phyloP scores from a whole-genome alignment of 2,329 filamentous ascomycete species.

The Daldinia eschscholtzii region DNA sequence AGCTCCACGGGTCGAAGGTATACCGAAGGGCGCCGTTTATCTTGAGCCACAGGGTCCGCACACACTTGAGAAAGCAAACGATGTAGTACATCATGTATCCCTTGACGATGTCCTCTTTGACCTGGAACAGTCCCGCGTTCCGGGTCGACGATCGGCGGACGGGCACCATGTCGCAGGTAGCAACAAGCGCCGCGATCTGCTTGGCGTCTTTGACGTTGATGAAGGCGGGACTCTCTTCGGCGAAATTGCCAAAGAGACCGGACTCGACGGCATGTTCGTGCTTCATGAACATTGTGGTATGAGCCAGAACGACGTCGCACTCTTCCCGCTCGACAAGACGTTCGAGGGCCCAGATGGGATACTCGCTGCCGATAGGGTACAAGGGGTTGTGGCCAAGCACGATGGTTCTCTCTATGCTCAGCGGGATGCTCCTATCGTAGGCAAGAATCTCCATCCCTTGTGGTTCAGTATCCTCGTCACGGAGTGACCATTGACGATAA shows the following conservation, averaged over 20 bases:
- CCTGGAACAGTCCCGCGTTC: not conserved
- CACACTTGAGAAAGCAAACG: not conserved
- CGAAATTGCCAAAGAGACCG: not conserved
- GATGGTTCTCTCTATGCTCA: not conserved
- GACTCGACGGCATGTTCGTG: not conserved
- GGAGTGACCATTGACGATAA: not conserved
- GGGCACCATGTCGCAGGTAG: not conserved
- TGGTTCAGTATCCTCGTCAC: not conserved
- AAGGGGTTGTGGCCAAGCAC: not conserved
- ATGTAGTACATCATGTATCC: not conserved
- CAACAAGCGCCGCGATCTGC: not conserved
- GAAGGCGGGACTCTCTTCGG: not conserved
- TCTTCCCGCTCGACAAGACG: not conserved
- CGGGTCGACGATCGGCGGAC: not conserved
- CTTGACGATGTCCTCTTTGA: not conserved
- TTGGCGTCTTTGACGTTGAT: not conserved
- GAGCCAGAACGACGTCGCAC: not conserved
- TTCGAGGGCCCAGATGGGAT: not conserved
- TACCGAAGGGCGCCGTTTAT: not conserved
- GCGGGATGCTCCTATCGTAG: not conserved
- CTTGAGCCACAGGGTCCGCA: slow-evolving; percentile 1
- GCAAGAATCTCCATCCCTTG: not conserved
- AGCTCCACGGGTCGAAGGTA: not conserved
- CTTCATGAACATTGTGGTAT: not conserved
- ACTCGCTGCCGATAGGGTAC: not conserved